Evolutionary conservation across 148 eudicot genomes (phyloP).

Genomic region (Rheum nobile): DNA sequence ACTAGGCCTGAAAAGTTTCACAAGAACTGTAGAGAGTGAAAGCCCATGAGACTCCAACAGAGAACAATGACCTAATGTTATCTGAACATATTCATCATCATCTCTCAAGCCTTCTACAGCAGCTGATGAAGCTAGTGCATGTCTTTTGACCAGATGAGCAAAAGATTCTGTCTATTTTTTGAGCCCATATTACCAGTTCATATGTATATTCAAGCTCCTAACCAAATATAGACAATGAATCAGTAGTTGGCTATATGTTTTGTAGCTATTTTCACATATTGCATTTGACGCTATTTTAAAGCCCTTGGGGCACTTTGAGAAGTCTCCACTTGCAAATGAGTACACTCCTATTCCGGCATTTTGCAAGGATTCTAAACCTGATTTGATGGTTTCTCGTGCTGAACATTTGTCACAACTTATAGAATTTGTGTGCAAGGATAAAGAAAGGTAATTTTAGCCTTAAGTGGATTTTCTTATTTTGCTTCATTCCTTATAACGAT

Average conservation of each 20-base stretch:
- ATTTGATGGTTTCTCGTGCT: slow-evolving; percentile 54
- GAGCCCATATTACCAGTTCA: slow-evolving; percentile 96
- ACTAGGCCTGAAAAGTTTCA: slow-evolving; percentile 80
- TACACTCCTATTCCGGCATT: slow-evolving; percentile 80
- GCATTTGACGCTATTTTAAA: slow-evolving; percentile 79
- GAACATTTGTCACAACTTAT: slow-evolving; percentile 55
- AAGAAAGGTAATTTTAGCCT: slow-evolving; percentile 23
- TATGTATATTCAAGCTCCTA: slow-evolving; percentile 78
- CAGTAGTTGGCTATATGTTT: slow-evolving; percentile 71
- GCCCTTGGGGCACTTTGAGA: slow-evolving; percentile 74
- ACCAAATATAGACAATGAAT: slow-evolving; percentile 73
- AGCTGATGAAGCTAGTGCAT: slow-evolving; percentile 92
- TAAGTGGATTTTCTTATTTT: not conserved
- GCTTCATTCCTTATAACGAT: not conserved
- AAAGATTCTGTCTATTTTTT: slow-evolving; percentile 78
- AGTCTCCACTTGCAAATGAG: slow-evolving; percentile 42
- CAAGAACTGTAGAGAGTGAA: slow-evolving; percentile 74
- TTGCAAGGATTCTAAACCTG: slow-evolving; percentile 60
- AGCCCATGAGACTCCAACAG: slow-evolving; percentile 82
- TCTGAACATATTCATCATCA: slow-evolving; percentile 97
- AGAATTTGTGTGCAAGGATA: slow-evolving; percentile 46
- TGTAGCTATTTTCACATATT: slow-evolving; percentile 75
- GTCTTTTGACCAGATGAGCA: slow-evolving; percentile 85
- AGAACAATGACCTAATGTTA: slow-evolving; percentile 91
- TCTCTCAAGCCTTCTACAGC: slow-evolving; percentile 97